A percentile compares a stretch with the other conserved stretches of the same genome.
These are phyloP conservation scores for Debaryomyces udenii DNA, from an alignment of 1,139 yeast genomes.

Conservation along the genomic window DNA sequence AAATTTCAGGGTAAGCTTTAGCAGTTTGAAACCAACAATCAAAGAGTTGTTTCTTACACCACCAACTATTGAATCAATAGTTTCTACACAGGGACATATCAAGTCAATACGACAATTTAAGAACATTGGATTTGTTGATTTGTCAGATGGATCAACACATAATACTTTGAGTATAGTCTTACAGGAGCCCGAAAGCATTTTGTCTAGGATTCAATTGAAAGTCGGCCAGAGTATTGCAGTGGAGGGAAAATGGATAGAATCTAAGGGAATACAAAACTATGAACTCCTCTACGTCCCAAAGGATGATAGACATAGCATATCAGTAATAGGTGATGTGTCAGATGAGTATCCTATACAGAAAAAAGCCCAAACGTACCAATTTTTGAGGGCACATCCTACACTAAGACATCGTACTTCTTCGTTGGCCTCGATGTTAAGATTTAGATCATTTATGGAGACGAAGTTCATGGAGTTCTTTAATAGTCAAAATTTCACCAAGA, in stretches of 20 bases:
- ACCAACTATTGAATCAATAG: constrained; percentile 25
- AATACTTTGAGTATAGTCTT: constrained; percentile 62
- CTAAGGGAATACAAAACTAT: constrained; percentile 36
- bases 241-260: constrained; percentile 37
- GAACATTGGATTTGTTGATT: constrained; percentile 76
- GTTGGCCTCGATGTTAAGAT: constrained; percentile 66
- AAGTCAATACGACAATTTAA: constrained; percentile 71
- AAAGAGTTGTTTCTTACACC: constrained; percentile 35
- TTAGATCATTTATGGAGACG: constrained; percentile 68
- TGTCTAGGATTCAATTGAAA: constrained; percentile 48
- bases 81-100: constrained; percentile 66
- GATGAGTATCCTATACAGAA: constrained; percentile 81
- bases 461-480: constrained; percentile 59
- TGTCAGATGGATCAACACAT: constrained; percentile 73
- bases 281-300: constrained; percentile 35
- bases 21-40: constrained; percentile 29
- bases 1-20: background rate
- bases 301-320: constrained; percentile 23
- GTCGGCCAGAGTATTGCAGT: constrained; percentile 46
- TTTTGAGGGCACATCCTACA: constrained; percentile 69
- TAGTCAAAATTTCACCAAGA: constrained; percentile 61
- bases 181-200: constrained; percentile 36
- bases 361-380: constrained; percentile 67
- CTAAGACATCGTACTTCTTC: constrained; percentile 74
- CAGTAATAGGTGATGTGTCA: constrained; percentile 56